A percentile compares a stretch with the other conserved stretches of the same genome.
These are phyloP conservation scores for Penicillium sp. DNA, from an alignment of 2,329 filamentous ascomycete species.

Conservation along the genomic window DNA sequence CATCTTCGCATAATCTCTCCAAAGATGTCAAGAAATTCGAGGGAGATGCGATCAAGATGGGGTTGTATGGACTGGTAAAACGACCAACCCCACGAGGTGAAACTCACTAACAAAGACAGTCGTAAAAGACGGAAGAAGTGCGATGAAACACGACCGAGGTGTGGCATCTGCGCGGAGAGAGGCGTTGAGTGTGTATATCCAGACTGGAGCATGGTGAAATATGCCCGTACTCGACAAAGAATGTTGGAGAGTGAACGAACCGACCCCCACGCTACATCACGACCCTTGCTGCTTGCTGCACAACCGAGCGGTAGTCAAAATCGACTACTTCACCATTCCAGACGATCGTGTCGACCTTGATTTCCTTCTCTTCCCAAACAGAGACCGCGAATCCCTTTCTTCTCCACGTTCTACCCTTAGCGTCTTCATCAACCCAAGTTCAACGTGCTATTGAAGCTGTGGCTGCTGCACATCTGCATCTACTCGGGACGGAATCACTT, in stretches of 20 bases:
- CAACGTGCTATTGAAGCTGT: neutral
- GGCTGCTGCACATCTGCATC: neutral
- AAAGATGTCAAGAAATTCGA: neutral
- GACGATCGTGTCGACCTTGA: neutral
- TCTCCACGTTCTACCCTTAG: neutral
- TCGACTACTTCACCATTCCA: neutral
- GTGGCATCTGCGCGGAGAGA: neutral
- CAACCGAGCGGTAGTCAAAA: neutral
- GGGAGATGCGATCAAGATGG: neutral
- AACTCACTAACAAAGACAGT: neutral
- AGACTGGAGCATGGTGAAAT: neutral
- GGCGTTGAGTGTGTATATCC: neutral
- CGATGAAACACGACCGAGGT: neutral
- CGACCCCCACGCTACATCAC: neutral
- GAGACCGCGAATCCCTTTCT: neutral
- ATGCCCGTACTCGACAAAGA: neutral
- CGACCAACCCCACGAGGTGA: neutral
- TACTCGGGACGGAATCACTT: neutral
- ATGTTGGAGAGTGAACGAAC: neutral
- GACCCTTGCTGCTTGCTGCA: neutral
- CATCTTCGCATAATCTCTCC: neutral
- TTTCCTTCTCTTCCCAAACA: neutral
- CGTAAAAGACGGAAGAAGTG: neutral
- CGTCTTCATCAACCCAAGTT: neutral
- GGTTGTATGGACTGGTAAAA: neutral